Evolutionary conservation across 352 stramenopile species (phyloP).

Genomic region (Globisporangium spinosum): DNA sequence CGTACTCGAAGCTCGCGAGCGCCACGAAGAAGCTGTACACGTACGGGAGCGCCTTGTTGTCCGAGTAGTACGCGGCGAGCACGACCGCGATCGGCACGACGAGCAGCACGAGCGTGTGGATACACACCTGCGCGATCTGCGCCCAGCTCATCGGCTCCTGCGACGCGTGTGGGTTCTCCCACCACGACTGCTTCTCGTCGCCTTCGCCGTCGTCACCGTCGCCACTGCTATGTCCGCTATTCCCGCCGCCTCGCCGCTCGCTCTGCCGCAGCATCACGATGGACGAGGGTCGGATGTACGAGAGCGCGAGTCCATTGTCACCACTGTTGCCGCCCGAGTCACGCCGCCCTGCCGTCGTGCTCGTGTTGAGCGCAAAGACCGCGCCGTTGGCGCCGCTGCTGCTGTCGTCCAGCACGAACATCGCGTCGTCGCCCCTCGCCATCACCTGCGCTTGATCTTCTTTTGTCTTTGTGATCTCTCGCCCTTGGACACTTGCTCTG

Average conservation of each 20-base stretch:
- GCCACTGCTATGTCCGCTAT: not conserved
- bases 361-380: conserved; percentile 14
- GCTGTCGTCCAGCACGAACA: conserved; percentile 28
- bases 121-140: conserved; percentile 23
- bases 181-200: conserved; percentile 29
- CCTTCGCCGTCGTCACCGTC: not conserved
- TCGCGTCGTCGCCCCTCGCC: conserved; percentile 17
- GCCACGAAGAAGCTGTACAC: conserved; percentile 42
- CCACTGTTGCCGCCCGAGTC: not conserved
- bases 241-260: not conserved
- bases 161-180: conserved; percentile 21
- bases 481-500: not conserved
- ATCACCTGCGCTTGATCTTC: not conserved
- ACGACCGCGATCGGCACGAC: conserved; percentile 30
- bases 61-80: conserved; percentile 29
- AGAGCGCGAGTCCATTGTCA: conserved; percentile 3
- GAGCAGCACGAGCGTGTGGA: conserved; percentile 38
- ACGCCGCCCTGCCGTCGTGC: conserved; percentile 15
- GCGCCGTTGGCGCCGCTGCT: conserved; percentile 1
- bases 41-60: conserved; percentile 44
- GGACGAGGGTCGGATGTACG: conserved; percentile 32
- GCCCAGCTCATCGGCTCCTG: conserved; percentile 22
- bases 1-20: conserved; percentile 49
- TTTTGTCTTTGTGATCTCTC: not conserved
- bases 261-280: conserved; percentile 22